phyloP scores from a whole-genome alignment of 495 filamentous ascomycete genomes.

The Penicillium atrosanguineum region DNA sequence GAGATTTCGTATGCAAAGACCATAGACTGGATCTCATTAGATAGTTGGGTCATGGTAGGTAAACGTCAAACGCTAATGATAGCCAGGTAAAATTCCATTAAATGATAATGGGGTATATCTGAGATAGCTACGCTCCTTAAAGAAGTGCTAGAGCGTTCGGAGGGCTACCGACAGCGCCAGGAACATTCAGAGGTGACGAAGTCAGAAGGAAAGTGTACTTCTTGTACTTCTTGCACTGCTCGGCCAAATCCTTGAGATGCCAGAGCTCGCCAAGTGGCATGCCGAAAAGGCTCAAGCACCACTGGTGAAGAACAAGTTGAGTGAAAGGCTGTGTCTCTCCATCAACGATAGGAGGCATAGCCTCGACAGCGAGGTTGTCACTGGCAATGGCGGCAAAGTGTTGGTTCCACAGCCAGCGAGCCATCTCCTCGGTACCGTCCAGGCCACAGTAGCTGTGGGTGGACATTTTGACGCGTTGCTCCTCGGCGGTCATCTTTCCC shows the following conservation, averaged over 20 bases:
- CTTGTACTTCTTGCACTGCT: constrained; percentile 40
- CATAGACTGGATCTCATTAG: no score
- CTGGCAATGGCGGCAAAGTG: constrained; percentile 33
- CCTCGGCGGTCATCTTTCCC: constrained; percentile 24
- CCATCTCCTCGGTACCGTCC: constrained; percentile 25
- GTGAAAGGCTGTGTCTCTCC: constrained; percentile 13
- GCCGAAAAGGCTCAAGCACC: constrained; percentile 40
- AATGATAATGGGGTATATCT: no score
- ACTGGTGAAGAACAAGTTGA: constrained; percentile 36
- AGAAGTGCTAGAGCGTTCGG: constrained; percentile 42
- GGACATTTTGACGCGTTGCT: constrained; percentile 23
- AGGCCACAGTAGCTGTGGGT: constrained; percentile 16
- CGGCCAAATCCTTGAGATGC: constrained; percentile 53
- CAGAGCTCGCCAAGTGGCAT: constrained; percentile 62
- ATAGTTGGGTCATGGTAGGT: no score
- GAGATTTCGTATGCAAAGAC: no score
- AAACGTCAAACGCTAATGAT: no score
- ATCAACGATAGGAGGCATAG: constrained; percentile 19
- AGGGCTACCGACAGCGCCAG: constrained; percentile 42
- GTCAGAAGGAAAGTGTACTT: constrained; percentile 46
- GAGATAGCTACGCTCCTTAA: constrained; percentile 10
- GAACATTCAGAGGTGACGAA: constrained; percentile 44
- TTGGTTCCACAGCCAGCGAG: constrained; percentile 31
- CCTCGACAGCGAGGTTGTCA: constrained; percentile 31
- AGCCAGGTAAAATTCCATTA: no score